Evolutionary conservation across 2,329 filamentous ascomycete genomes (phyloP).

Genomic region (Fusarium ramigenum): DNA sequence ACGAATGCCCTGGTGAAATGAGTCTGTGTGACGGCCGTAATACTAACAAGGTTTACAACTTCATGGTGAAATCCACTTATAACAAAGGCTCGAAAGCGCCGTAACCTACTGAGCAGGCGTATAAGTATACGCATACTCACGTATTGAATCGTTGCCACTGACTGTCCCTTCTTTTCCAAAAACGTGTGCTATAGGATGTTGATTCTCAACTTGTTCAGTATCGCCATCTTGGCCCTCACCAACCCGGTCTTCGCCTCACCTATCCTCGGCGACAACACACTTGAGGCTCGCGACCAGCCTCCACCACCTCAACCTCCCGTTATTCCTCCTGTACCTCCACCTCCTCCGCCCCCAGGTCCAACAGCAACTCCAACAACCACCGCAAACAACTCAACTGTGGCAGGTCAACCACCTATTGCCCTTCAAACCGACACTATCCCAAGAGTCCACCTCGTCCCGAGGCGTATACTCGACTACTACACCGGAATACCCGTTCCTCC

Average conservation of each 20-base stretch:
- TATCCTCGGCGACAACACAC: background rate
- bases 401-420: accelerated
- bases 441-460: background rate
- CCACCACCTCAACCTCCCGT: background rate
- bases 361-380: background rate
- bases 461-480: background rate
- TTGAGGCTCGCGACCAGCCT: background rate
- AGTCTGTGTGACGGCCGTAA: no score
- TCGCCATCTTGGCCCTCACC: background rate
- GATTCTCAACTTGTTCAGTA: background rate
- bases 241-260: background rate
- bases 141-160: no score
- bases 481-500: background rate
- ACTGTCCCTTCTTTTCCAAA: background rate
- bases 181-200: accelerated
- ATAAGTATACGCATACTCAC: background rate
- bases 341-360: background rate
- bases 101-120: no score
- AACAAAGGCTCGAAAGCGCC: no score
- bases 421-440: background rate
- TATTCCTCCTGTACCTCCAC: background rate
- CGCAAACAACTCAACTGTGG: background rate
- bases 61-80: no score
- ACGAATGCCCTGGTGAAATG: accelerated
- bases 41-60: no score